phyloP scores from a whole-genome alignment of 768 basidiomycete genomes.

The Lactifluus echinatus region DNA sequence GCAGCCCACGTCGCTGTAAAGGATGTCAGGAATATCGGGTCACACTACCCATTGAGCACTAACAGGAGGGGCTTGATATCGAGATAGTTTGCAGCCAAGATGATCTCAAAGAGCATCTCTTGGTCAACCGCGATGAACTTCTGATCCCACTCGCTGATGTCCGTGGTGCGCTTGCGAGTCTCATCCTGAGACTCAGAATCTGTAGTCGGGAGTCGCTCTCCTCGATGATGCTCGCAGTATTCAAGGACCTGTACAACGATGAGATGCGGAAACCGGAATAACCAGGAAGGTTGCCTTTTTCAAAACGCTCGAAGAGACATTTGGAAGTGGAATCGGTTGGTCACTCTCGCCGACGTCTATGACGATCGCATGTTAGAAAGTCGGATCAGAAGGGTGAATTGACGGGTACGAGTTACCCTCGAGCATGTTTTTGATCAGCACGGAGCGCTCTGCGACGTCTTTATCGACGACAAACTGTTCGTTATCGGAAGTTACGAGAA shows the following conservation, averaged over 20 bases:
- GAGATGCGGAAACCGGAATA: neutral
- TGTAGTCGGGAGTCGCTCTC: constrained; percentile 86
- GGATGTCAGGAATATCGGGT: constrained; percentile 4
- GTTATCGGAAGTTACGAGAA: constrained; percentile 90
- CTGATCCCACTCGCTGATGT: constrained; percentile 98
- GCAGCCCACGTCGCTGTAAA: constrained; percentile 83
- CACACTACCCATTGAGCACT: neutral
- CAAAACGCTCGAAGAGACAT: constrained; percentile 85
- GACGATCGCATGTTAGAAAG: constrained; percentile 9
- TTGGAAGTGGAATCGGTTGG: constrained; percentile 90
- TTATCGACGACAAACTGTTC: constrained; percentile 91
- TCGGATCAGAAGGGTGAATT: constrained; percentile 4
- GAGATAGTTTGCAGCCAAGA: constrained; percentile 98
- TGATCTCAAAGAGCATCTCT: constrained; percentile 99
- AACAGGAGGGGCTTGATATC: constrained; percentile 98
- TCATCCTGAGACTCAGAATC: constrained; percentile 84
- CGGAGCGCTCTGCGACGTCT: constrained; percentile 90
- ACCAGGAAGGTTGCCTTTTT: constrained; percentile 63
- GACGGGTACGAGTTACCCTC: constrained; percentile 51
- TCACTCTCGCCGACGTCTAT: constrained; percentile 91
- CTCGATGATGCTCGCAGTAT: constrained; percentile 98
- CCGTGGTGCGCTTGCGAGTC: constrained; percentile 94
- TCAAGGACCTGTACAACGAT: constrained; percentile 68
- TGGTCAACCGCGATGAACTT: constrained; percentile 99
- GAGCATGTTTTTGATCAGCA: constrained; percentile 99